These are phyloP conservation scores for Porcisia hertigi DNA, from an alignment of 208 protist species.

Conservation along the genomic window DNA sequence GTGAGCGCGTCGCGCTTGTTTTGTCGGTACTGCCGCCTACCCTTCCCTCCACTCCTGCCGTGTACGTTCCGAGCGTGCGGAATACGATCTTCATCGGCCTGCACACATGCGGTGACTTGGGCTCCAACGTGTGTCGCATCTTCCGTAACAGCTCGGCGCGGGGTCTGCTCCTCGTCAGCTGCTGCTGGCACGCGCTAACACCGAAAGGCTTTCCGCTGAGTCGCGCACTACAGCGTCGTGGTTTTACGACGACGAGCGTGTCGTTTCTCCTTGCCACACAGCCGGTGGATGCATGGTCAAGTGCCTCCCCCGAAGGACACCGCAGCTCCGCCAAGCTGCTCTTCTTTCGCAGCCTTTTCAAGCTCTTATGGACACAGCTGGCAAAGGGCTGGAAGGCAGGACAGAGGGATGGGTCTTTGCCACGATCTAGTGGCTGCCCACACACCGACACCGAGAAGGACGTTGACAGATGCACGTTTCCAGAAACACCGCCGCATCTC, in stretches of 20 bases:
- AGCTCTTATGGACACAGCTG: constrained; percentile 57
- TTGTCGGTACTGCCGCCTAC: constrained; percentile 40
- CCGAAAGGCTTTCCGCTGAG: constrained; percentile 74
- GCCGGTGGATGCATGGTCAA: constrained; percentile 83
- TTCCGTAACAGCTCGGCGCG: constrained; percentile 48
- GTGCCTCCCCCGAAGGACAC: constrained; percentile 61
- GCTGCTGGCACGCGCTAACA: constrained; percentile 89
- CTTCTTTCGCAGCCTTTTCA: constrained; percentile 83
- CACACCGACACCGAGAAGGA: not conserved
- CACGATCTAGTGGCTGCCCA: not conserved
- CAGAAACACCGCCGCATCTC: constrained; percentile 50
- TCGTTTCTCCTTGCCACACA: constrained; percentile 87
- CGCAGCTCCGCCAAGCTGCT: constrained; percentile 66
- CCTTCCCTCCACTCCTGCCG: constrained; percentile 25
- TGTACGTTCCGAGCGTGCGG: constrained; percentile 69
- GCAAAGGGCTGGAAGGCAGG: constrained; percentile 22
- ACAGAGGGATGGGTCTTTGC: not conserved
- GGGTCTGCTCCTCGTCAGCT: constrained; percentile 88
- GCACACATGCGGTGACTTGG: constrained; percentile 88
- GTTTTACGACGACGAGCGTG: constrained; percentile 47
- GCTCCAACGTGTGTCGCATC: constrained; percentile 78
- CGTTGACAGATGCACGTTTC: constrained; percentile 7
- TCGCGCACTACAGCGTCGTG: constrained; percentile 43
- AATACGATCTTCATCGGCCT: constrained; percentile 80
- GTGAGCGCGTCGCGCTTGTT: constrained; percentile 34